Evolutionary conservation across 805 yeast genomes (phyloP).

Genomic region (Sugiyamaella marilandica): DNA sequence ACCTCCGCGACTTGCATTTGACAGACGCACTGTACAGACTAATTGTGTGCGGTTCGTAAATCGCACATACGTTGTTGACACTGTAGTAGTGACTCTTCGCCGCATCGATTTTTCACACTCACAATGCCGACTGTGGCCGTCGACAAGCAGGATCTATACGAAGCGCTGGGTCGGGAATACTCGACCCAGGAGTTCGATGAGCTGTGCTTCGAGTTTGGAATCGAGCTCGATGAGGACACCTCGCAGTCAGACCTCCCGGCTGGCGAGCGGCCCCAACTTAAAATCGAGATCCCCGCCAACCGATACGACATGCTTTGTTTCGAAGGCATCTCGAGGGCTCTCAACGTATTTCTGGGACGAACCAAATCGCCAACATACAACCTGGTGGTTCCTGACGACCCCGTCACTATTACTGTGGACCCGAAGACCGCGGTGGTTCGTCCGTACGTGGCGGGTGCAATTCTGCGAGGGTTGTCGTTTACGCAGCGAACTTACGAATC

Average conservation of each 20-base stretch:
- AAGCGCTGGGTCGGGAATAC: conserved; percentile 55
- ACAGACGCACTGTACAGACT: too few species aligned
- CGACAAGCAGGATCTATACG: conserved; percentile 87
- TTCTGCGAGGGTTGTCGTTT: conserved; percentile 76
- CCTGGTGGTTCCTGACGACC: conserved; percentile 57
- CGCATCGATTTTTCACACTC: conserved; percentile 1
- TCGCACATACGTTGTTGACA: background rate
- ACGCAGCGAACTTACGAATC: conserved; percentile 86
- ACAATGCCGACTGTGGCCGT: conserved; percentile 95
- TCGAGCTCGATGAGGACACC: conserved; percentile 96
- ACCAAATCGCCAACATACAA: conserved; percentile 59
- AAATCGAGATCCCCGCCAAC: conserved; percentile 96
- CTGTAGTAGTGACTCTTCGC: background rate
- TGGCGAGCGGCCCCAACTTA: conserved; percentile 95
- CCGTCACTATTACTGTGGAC: conserved; percentile 62
- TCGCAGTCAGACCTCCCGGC: conserved; percentile 77
- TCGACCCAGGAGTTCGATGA: conserved; percentile 94
- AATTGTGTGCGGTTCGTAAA: too few species aligned
- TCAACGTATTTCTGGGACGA: conserved; percentile 83
- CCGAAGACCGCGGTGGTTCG: conserved; percentile 69
- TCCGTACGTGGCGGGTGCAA: conserved; percentile 94
- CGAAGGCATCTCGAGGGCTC: conserved; percentile 95
- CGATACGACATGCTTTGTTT: conserved; percentile 97
- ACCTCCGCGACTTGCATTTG: too few species aligned
- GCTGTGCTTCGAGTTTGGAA: conserved; percentile 94